phyloP scores from a whole-genome alignment of 2,329 filamentous ascomycete genomes.

The Herpotrichia juniperi region DNA sequence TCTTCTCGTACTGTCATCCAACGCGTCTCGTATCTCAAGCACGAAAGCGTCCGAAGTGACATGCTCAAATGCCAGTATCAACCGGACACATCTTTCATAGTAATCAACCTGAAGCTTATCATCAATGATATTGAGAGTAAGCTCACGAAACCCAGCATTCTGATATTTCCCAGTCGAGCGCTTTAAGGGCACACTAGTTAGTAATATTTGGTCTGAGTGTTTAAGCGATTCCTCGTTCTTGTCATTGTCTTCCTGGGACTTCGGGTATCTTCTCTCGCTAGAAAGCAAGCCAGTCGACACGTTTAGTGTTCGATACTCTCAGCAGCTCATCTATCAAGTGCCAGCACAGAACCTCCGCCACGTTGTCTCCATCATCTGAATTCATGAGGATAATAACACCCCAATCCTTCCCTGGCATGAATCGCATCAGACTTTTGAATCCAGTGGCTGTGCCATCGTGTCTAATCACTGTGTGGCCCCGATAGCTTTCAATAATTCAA shows the following conservation, averaged over 20 bases:
- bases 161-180: background rate
- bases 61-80: background rate
- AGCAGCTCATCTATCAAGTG: slow-evolving; percentile 2
- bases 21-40: background rate
- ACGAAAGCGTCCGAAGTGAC: background rate
- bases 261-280: background rate
- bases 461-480: slow-evolving; percentile 7
- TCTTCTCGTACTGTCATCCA: background rate
- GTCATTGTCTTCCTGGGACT: background rate
- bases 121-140: background rate
- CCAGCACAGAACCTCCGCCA: background rate
- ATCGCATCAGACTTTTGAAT: slow-evolving; percentile 4
- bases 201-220: background rate
- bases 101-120: background rate
- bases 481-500: slow-evolving; percentile 7
- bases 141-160: slow-evolving; percentile 1
- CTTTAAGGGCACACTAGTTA: background rate
- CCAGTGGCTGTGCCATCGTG: slow-evolving; percentile 11
- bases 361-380: background rate
- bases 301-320: background rate
- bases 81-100: background rate
- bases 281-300: background rate
- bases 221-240: background rate
- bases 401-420: slow-evolving; percentile 9
- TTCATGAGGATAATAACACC: slow-evolving; percentile 9